These are phyloP conservation scores for Aspergillus sp. DNA, from an alignment of 2,329 filamentous ascomycete genomes.

Conservation along the genomic window DNA sequence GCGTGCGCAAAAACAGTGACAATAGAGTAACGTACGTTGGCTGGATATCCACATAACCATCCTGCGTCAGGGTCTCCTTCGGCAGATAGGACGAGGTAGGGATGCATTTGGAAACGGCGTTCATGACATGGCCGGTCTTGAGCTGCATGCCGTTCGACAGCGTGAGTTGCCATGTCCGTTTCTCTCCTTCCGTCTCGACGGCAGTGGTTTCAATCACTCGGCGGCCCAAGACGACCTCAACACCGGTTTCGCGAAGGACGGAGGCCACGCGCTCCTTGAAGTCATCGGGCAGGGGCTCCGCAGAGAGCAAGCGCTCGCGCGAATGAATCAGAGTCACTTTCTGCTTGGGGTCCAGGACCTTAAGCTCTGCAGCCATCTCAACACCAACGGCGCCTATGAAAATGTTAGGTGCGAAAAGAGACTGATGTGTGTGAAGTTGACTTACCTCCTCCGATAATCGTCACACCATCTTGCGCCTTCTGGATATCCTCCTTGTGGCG, in stretches of 20 bases:
- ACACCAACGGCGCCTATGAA: constrained; percentile 69
- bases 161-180: constrained; percentile 44
- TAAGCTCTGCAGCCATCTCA: constrained; percentile 79
- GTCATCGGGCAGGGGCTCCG: constrained; percentile 69
- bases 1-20: neutral
- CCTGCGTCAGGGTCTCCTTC: constrained; percentile 55
- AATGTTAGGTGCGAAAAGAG: neutral
- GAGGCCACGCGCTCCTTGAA: constrained; percentile 61
- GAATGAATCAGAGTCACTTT: constrained; percentile 76
- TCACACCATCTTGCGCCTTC: constrained; percentile 51
- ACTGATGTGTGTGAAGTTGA: no score
- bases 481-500: constrained; percentile 37
- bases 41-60: constrained; percentile 66
- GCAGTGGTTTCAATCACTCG: constrained; percentile 26
- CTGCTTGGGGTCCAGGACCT: constrained; percentile 62
- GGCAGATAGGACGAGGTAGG: constrained; percentile 67
- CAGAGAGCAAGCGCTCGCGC: constrained; percentile 66
- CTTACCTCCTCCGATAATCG: constrained; percentile 69
- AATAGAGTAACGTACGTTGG: constrained; percentile 38
- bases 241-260: constrained; percentile 60
- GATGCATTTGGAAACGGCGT: constrained; percentile 64
- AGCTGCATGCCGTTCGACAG: constrained; percentile 63
- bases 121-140: constrained; percentile 64
- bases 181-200: constrained; percentile 12
- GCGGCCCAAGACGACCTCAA: constrained; percentile 42